Evolutionary conservation across 805 yeast species (phyloP), one percentile per base, ranked within the genome.

Genomic region (Limtongia smithiae): DNA sequence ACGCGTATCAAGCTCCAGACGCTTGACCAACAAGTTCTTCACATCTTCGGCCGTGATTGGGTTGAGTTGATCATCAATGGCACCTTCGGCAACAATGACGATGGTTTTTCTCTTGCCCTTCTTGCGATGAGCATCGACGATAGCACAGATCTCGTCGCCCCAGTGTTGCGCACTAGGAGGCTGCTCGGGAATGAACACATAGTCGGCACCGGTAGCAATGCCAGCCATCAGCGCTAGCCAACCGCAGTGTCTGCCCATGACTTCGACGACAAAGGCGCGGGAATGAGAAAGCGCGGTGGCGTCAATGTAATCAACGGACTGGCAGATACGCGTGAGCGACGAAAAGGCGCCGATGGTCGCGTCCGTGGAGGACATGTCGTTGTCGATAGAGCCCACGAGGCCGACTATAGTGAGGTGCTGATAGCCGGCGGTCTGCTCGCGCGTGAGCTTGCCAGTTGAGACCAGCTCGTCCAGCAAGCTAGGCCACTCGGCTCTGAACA

Each of bases 221-320:
- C 97, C 98, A 3, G 98, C 94, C 93, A 89, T 90, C 60, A 93
- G 73, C 1, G 94, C 97, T 61, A 93, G 78, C 98, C 98, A 93
- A 56, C 98, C 98, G 75, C 98, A 93, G 68, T 93, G 97, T 65
- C 98, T 81, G 55, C 98, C 98, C 98, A 93, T 93, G 35, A 93
- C 98, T 68, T 93, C 98, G 51, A 93, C 85, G 37, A 93, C 96
- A 67, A 93, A 93, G 6, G 98, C 98, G 64, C 98, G 80, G 12
- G 96, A 87, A 68, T 93, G 98, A 2, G 97, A 91, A 59, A 85
- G 80, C 15, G 98, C 98, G 32, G 98, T 93, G 44, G 97, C 96
- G 68, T 90, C 97, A 60, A 93, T 93, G 72, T 88, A 91, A 69
- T 93, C 97, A 55, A 93, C 89, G 74, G 87, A 83, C 68, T 88